Conservation (phyloP, 495 filamentous ascomycete species). For the Staphylotrichum longicolle region DNA sequence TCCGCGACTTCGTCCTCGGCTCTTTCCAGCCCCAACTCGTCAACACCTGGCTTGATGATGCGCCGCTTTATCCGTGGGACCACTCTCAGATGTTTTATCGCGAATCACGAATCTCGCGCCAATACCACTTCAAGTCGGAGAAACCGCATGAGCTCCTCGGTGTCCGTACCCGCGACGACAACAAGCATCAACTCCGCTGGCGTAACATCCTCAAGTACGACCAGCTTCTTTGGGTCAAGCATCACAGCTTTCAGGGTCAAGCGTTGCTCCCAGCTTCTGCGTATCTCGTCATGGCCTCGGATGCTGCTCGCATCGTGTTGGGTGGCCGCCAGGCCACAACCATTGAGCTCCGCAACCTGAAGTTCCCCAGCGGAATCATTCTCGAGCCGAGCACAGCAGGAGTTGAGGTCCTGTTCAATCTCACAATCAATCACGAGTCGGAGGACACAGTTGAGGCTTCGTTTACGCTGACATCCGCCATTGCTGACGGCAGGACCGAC, state of each 20-base stretch:
- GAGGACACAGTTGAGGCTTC: constrained; percentile 34
- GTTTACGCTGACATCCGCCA: constrained; percentile 38
- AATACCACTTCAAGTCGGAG: constrained; percentile 42
- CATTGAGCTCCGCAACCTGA: constrained; percentile 41
- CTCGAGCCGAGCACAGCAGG: constrained; percentile 48
- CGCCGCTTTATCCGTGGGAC: constrained; percentile 52
- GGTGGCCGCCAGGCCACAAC: constrained; percentile 34
- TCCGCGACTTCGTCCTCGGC: constrained; percentile 39
- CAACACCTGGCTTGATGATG: constrained; percentile 29
- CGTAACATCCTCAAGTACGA: constrained; percentile 49
- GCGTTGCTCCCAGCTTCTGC: constrained; percentile 46
- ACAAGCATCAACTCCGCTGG: constrained; percentile 41
- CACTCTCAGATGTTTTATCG: constrained; percentile 46
- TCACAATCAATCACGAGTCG: constrained; percentile 24
- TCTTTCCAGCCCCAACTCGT: constrained; percentile 31
- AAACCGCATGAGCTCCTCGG: constrained; percentile 51
- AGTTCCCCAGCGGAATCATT: constrained; percentile 49
- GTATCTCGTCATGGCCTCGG: constrained; percentile 46
- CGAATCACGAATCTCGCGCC: constrained; percentile 49
- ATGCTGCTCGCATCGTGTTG: constrained; percentile 37
- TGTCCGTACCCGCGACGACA: constrained; percentile 44
- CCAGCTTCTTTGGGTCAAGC: constrained; percentile 41
- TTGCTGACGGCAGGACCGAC: constrained; percentile 34
- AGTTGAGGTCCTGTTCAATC: constrained; percentile 47
- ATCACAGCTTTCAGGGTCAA: constrained; percentile 46